Evolutionary conservation across 2,329 filamentous ascomycete species (phyloP).

Genomic region (Phoma sp.): DNA sequence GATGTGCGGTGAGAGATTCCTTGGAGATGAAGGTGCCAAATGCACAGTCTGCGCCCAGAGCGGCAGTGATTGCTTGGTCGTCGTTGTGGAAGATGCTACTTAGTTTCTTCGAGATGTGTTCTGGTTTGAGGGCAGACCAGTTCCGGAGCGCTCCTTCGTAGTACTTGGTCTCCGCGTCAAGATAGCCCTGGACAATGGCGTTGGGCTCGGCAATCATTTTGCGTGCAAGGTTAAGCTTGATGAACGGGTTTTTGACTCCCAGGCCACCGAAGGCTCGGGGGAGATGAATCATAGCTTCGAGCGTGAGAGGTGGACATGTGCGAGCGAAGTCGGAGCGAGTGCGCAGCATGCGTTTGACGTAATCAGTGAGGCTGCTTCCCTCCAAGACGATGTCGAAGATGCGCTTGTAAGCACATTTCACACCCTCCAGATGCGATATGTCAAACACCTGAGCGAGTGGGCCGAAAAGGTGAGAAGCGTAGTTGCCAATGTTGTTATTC

Average conservation of each 20-base stretch:
- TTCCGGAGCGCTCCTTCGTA: slow-evolving; percentile 21
- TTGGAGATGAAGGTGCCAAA: slow-evolving; percentile 20
- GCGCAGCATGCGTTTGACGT: slow-evolving; percentile 26
- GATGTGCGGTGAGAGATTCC: slow-evolving; percentile 18
- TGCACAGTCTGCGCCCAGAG: slow-evolving; percentile 13
- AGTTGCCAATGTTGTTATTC: slow-evolving; percentile 35
- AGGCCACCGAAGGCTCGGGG: slow-evolving; percentile 37
- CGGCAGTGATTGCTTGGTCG: slow-evolving; percentile 9
- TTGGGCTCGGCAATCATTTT: slow-evolving; percentile 15
- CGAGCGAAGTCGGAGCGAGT: slow-evolving; percentile 6
- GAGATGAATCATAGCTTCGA: slow-evolving; percentile 39
- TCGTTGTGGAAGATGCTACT: slow-evolving; percentile 23
- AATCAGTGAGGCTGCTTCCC: slow-evolving; percentile 23
- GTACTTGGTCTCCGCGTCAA: slow-evolving; percentile 27
- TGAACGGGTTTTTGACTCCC: slow-evolving; percentile 39
- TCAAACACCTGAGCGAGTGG: slow-evolving; percentile 36
- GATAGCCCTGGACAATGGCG: slow-evolving; percentile 15
- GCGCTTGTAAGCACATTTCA: slow-evolving; percentile 30
- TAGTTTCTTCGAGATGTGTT: slow-evolving; percentile 21
- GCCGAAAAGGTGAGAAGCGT: slow-evolving; percentile 36
- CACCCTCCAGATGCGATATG: slow-evolving; percentile 28
- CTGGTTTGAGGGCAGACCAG: slow-evolving; percentile 20
- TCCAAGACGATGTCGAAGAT: slow-evolving; percentile 35
- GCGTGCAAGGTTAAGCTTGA: slow-evolving; percentile 28
- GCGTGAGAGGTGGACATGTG: slow-evolving; percentile 3